phyloP scores from a whole-genome alignment of 2,329 filamentous ascomycete species.

The Phialocephala subalpina region DNA sequence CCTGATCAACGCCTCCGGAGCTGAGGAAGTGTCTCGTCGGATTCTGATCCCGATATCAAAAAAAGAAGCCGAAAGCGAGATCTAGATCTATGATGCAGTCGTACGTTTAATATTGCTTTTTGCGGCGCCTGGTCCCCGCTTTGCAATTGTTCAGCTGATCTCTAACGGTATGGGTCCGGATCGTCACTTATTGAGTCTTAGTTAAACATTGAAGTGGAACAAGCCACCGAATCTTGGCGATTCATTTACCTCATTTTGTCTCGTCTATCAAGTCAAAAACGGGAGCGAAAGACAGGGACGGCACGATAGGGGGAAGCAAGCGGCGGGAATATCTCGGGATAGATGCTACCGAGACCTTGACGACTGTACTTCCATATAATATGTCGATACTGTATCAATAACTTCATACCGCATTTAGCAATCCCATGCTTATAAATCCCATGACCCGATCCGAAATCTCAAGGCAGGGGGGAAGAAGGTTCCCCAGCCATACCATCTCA shows the following conservation, averaged over 20 bases:
- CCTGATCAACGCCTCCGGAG: not conserved
- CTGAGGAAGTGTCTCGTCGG: not conserved
- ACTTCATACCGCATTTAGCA: not conserved
- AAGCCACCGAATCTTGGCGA: not conserved
- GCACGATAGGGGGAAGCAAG: not conserved
- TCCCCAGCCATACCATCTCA: not conserved
- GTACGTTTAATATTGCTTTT: not conserved
- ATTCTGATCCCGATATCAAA: no score
- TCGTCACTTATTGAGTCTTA: not conserved
- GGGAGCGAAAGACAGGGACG: no score
- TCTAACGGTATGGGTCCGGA: not conserved
- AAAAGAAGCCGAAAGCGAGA: no score
- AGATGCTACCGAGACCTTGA: not conserved
- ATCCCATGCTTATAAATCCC: not conserved
- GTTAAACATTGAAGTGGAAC: no score
- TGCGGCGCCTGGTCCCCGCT: not conserved
- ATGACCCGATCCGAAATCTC: not conserved
- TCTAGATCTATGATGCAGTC: not conserved
- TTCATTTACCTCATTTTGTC: no score
- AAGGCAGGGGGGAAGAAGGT: no score
- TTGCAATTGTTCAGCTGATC: not conserved
- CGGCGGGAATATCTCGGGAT: not conserved
- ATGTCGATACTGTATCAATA: not conserved
- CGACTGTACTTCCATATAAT: not conserved
- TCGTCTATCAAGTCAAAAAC: no score